Base-by-base conservation (phyloP, 768 basidiomycete species). In the Phylloporus scabripes region DNA sequence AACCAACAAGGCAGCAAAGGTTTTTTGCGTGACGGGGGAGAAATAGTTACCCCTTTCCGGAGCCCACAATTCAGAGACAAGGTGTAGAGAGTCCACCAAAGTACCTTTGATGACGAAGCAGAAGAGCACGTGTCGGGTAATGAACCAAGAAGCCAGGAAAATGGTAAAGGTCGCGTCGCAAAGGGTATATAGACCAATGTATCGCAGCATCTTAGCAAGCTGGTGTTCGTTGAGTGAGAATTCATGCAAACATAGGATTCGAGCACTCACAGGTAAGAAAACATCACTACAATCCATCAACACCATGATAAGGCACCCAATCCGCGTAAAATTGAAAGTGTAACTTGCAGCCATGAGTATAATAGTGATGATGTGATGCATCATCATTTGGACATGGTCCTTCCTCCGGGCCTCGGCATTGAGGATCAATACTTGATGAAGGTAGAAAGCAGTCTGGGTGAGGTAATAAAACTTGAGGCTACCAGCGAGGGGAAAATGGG, bases 201-300 rank as follows among this genome's bases (percentile, higher is more conserved):
- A 99, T 49, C 85, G 84, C 54, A 89, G 68, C 88, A 98, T 95
- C 68, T 99, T 99, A 9, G 92, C 95, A 54, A 89, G 65, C 92
- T 95, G 52, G 49, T 5, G 15, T 31, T n/a, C 12, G 29, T 23
- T 10, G 50, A 43, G 38, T 51, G 33, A 56, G 41, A 56, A 20
- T 18, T 39, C 42, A 37, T 20, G 11, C 11, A 1, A 23, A 33
- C 1, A 14, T 5, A 26, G 10, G 31, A 37, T 20, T 12, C 29
- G 26, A 28, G 34, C 8, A 79, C 90, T 61, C 62, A 94, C 93
- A 3, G 94, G 89, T 9, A 99, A 69, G 63, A 91, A 81, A 45
- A 98, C 89, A 70, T 99, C 96, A 62, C 86, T 89, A 63, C 81
- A 83, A 64, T 99, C 96, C 92, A 98, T 94, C 31, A 96, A 70